Percentiles rank a stretch among this genome's conserved stretches.
phyloP scores from a whole-genome alignment of 805 yeast genomes.

The Sugiyamaella americana region DNA sequence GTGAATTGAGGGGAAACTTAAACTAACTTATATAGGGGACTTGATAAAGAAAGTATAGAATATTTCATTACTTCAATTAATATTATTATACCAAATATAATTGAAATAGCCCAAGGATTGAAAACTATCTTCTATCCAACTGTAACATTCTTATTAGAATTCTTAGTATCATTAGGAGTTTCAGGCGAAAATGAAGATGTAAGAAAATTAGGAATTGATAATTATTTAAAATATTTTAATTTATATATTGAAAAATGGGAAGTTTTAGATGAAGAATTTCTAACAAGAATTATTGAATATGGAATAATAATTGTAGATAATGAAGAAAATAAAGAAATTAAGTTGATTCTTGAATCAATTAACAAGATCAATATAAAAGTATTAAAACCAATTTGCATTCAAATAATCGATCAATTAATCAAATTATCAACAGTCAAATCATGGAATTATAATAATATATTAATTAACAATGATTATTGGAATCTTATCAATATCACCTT shows the following conservation, averaged over 20 bases:
- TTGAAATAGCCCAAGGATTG: conserved; percentile 11
- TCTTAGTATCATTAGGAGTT: conserved; percentile 21
- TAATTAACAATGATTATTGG: neutral
- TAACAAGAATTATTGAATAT: conserved; percentile 38
- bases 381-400: conserved; percentile 8
- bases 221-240: too few species aligned
- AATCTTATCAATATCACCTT: neutral
- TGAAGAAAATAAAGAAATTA: too few species aligned
- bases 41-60: conserved; percentile 1
- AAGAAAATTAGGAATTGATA: too few species aligned
- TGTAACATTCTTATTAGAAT: conserved; percentile 27
- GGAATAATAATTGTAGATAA: conserved; percentile 27
- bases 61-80: conserved; percentile 26
- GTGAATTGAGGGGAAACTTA: too few species aligned
- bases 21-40: neutral
- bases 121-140: conserved; percentile 28
- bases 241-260: conserved; percentile 17
- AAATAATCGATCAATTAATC: too few species aligned
- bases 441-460: neutral
- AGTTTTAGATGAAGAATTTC: conserved; percentile 17
- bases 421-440: neutral
- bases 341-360: neutral
- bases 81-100: conserved; percentile 22
- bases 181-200: conserved; percentile 3
- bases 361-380: neutral